Evolutionary conservation across 108 stramenopile species (phyloP).

Genomic region (Schizochytrium sp.): DNA sequence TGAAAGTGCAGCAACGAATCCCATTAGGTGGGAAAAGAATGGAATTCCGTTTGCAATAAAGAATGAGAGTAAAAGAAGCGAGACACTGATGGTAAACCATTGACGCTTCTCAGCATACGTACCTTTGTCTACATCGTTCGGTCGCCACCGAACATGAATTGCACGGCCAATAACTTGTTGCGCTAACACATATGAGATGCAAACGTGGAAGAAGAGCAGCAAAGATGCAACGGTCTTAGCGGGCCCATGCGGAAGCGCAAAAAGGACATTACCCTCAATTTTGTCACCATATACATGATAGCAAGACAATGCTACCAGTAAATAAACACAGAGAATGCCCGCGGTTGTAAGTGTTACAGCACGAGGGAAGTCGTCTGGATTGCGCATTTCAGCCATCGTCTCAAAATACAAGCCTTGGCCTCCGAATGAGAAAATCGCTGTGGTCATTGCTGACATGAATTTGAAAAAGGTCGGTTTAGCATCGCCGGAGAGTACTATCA

Average conservation of each 20-base stretch:
- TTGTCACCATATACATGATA: slow-evolving; percentile 3
- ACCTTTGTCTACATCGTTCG: slow-evolving; percentile 21
- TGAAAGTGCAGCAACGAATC: slow-evolving; percentile 32
- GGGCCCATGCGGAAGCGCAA: slow-evolving; percentile 22
- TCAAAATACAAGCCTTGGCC: slow-evolving; percentile 59
- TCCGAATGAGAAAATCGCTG: slow-evolving; percentile 34
- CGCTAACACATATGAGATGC: slow-evolving; percentile 58
- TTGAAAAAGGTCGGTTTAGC: slow-evolving; percentile 22
- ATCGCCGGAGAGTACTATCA: no score
- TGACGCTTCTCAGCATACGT: background rate
- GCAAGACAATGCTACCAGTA: slow-evolving; percentile 14
- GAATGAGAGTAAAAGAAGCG: background rate
- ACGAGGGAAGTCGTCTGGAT: slow-evolving; percentile 44
- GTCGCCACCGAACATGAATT: slow-evolving; percentile 23
- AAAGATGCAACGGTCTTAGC: slow-evolving; percentile 22
- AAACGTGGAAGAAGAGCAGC: slow-evolving; percentile 20
- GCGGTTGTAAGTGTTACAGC: slow-evolving; percentile 54
- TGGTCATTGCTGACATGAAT: slow-evolving; percentile 31
- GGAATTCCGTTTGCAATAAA: slow-evolving; percentile 42
- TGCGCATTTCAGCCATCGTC: slow-evolving; percentile 58
- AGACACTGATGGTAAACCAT: slow-evolving; percentile 37
- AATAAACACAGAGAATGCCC: slow-evolving; percentile 1
- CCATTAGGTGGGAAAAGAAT: slow-evolving; percentile 45
- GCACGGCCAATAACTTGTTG: slow-evolving; percentile 48
- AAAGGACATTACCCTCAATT: slow-evolving; percentile 1